A percentile compares a stretch with the other conserved stretches of the same genome.
These are phyloP conservation scores for Naegleria fowleri DNA, from an alignment of 208 protist species.

Conservation along the genomic window DNA sequence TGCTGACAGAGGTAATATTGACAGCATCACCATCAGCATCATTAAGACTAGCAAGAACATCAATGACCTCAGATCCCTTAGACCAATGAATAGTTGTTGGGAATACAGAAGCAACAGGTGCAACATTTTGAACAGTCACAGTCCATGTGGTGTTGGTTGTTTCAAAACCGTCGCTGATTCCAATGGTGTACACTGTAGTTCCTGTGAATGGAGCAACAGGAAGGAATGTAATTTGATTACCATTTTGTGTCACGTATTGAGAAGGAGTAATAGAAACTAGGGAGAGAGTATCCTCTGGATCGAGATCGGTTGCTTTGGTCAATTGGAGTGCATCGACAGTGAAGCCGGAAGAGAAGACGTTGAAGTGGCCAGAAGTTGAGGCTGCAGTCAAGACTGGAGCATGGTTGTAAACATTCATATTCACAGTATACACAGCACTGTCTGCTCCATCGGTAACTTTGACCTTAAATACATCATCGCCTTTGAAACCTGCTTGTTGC, in stretches of 20 bases:
- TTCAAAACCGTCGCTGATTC: neutral
- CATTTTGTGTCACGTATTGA: neutral
- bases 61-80: neutral
- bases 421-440: too few species aligned
- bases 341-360: neutral
- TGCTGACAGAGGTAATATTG: neutral
- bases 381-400: neutral
- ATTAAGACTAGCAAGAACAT: neutral
- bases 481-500: neutral
- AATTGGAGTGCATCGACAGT: neutral
- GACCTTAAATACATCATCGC: neutral
- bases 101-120: neutral
- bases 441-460: neutral
- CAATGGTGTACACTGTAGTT: neutral
- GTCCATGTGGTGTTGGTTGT: neutral
- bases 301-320: neutral
- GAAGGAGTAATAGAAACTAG: neutral
- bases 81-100: neutral
- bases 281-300: neutral
- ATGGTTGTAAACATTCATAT: constrained; percentile 1
- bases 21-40: neutral
- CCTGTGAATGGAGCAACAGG: neutral
- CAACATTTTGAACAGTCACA: neutral
- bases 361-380: neutral
- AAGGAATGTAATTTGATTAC: neutral